phyloP scores from a whole-genome alignment of 345 rosid genomes.

The Diplotaxis tenuifolia region DNA sequence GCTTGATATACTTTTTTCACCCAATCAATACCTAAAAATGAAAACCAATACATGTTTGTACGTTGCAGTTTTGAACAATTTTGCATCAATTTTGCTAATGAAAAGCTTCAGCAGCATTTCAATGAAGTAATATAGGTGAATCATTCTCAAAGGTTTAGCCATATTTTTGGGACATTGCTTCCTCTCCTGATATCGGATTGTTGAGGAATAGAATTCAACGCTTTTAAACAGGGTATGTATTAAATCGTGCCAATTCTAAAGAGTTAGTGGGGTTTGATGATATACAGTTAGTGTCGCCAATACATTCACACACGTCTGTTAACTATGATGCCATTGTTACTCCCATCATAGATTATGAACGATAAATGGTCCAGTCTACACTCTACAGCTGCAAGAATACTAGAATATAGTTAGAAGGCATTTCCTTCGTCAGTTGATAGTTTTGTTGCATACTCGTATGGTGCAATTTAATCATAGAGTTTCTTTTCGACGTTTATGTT shows the following conservation, averaged over 20 bases:
- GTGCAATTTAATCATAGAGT: slow-evolving; percentile 9
- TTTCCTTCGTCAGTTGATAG: background rate
- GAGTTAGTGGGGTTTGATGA: background rate
- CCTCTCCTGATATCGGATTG: background rate
- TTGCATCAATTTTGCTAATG: background rate
- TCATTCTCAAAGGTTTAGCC: background rate
- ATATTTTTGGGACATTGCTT: background rate
- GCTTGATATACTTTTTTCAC: background rate
- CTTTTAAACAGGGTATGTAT: background rate
- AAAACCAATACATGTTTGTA: background rate
- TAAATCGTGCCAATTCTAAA: slow-evolving; percentile 8
- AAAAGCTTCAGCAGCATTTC: background rate
- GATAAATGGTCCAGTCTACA: slow-evolving; percentile 3
- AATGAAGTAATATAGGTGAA: background rate
- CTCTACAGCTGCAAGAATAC: background rate
- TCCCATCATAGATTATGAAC: slow-evolving; percentile 11
- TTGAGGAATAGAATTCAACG: background rate
- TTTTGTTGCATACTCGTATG: too few species aligned
- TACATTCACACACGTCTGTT: background rate
- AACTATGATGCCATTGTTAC: slow-evolving; percentile 1
- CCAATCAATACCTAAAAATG: background rate
- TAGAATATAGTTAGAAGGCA: background rate
- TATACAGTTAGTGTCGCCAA: slow-evolving; percentile 7
- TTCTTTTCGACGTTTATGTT: background rate
- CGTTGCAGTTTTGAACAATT: background rate